Conservation (phyloP, 345 rosid genomes). For the Dimocarpus longan region DNA sequence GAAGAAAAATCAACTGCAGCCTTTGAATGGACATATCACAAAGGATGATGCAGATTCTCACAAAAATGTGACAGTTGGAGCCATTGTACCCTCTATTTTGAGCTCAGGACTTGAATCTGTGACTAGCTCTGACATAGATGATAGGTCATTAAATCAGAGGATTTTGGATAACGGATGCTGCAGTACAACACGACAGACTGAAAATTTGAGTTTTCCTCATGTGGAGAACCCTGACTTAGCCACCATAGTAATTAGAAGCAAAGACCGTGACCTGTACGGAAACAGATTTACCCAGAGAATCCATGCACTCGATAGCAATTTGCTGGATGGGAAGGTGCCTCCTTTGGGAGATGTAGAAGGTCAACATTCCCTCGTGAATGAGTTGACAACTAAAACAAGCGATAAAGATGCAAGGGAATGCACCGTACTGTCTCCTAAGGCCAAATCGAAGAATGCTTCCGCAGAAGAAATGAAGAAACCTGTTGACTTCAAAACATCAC, state of each 20-base stretch:
- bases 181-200: slow-evolving; percentile 23
- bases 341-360: slow-evolving; percentile 25
- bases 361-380: slow-evolving; percentile 18
- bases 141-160: slow-evolving; percentile 10
- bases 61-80: slow-evolving; percentile 19
- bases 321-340: slow-evolving; percentile 30
- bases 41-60: slow-evolving; percentile 25
- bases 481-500: slow-evolving; percentile 15
- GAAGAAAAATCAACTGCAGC: slow-evolving; percentile 29
- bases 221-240: slow-evolving; percentile 27
- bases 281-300: slow-evolving; percentile 59
- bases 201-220: slow-evolving; percentile 28
- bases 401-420: slow-evolving; percentile 23
- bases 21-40: slow-evolving; percentile 19
- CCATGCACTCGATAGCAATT: slow-evolving; percentile 40
- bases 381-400: slow-evolving; percentile 18
- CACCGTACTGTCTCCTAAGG: slow-evolving; percentile 27
- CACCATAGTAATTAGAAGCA: slow-evolving; percentile 30
- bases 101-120: slow-evolving; percentile 29
- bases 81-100: slow-evolving; percentile 21
- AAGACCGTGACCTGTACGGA: slow-evolving; percentile 47
- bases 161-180: slow-evolving; percentile 26
- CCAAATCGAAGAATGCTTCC: slow-evolving; percentile 25
- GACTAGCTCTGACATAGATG: slow-evolving; percentile 22
- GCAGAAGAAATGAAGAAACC: slow-evolving; percentile 39